Percentiles rank a stretch among this genome's conserved stretches.
These are phyloP conservation scores for Filosporella fistucella DNA, from an alignment of 495 filamentous ascomycete genomes.

Conservation along the genomic window DNA sequence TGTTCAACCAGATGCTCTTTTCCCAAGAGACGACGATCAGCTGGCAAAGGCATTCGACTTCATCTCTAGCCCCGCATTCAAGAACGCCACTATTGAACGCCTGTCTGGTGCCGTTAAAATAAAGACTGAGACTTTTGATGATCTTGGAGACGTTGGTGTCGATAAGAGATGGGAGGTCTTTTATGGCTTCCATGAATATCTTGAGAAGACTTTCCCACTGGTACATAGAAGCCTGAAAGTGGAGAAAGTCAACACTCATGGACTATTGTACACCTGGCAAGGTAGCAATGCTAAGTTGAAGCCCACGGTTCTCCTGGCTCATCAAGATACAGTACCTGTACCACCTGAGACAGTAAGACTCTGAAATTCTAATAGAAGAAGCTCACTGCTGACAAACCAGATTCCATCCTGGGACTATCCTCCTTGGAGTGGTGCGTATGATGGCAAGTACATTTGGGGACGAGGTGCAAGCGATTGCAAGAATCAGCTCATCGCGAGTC, in stretches of 20 bases:
- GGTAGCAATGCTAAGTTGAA: slow-evolving; percentile 51
- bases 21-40: background rate
- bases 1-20: background rate
- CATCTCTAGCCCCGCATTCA: background rate
- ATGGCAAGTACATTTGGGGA: slow-evolving; percentile 68
- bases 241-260: slow-evolving; percentile 63
- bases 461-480: slow-evolving; percentile 66
- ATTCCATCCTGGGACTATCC: slow-evolving; percentile 34
- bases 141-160: background rate
- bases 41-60: background rate
- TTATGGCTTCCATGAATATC: background rate
- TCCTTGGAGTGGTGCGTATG: slow-evolving; percentile 58
- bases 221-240: slow-evolving; percentile 34
- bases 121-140: background rate
- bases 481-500: slow-evolving; percentile 60
- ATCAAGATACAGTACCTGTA: slow-evolving; percentile 47
- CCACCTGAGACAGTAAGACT: background rate
- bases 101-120: background rate
- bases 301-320: slow-evolving; percentile 64
- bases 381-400: background rate
- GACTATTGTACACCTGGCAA: slow-evolving; percentile 61
- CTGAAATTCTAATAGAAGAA: too few relatives aligned
- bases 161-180: background rate
- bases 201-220: slow-evolving; percentile 2
- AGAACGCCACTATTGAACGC: background rate